These are phyloP conservation scores for Leccinum variabile DNA, from an alignment of 1,284 basidiomycete genomes.

Conservation along the genomic window DNA sequence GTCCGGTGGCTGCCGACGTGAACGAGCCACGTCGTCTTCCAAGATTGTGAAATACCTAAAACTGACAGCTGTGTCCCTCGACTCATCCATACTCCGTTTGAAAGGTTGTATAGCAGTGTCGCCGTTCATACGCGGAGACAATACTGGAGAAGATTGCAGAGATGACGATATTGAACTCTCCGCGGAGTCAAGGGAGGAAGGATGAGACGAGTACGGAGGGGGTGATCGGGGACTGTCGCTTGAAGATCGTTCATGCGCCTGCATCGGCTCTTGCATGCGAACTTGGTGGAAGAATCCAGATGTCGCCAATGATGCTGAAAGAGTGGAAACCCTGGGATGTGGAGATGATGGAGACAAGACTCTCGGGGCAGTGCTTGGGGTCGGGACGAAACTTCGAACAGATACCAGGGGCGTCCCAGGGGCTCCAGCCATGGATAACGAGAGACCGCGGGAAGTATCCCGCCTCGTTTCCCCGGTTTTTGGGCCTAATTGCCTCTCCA, in stretches of 20 bases:
- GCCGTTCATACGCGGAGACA: conserved; percentile 34
- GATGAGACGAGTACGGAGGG: conserved; percentile 34
- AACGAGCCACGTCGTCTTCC: conserved; percentile 54
- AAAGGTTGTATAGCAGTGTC: conserved; percentile 44
- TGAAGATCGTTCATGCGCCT: conserved; percentile 14
- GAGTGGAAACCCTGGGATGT: conserved; percentile 51
- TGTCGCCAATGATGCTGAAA: conserved; percentile 68
- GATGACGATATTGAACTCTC: conserved; percentile 35
- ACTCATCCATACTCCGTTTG: conserved; percentile 58
- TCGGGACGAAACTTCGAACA: conserved; percentile 57
- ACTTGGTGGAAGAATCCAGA: conserved; percentile 57
- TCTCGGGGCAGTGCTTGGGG: conserved; percentile 39
- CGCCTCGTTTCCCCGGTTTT: conserved; percentile 18
- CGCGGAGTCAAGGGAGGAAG: conserved; percentile 32
- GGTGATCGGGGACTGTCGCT: conserved; percentile 30
- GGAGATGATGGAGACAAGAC: conserved; percentile 37
- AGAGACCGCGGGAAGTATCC: conserved; percentile 27
- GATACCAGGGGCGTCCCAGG: conserved; percentile 30
- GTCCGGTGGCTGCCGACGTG: conserved; percentile 25
- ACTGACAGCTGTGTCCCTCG: conserved; percentile 64
- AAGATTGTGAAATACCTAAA: conserved; percentile 62
- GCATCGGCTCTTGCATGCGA: conserved; percentile 17
- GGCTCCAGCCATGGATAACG: conserved; percentile 15
- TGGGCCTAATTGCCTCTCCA: conserved; percentile 43
- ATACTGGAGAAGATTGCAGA: conserved; percentile 33